These are phyloP conservation scores for Xylaria sp. DNA, from an alignment of 2,329 filamentous ascomycete species.

Conservation along the genomic window DNA sequence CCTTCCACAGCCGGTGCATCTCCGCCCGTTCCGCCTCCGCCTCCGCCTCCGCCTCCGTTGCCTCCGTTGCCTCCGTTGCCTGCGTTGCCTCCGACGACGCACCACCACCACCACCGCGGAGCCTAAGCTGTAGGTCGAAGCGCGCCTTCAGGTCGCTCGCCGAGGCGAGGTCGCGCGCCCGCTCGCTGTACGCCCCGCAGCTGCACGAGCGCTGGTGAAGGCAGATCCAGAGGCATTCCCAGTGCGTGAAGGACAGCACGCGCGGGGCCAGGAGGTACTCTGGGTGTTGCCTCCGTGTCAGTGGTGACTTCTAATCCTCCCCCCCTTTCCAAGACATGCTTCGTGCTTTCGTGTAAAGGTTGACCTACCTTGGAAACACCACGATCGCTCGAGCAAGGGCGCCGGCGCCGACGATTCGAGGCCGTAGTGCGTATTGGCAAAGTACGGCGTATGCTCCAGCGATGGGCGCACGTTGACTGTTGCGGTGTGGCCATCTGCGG, in stretches of 20 bases:
- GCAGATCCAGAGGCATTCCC: slow-evolving; percentile 26
- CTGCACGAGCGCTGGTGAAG: slow-evolving; percentile 14
- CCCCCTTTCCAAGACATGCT: not conserved
- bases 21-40: too few relatives aligned
- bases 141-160: slow-evolving; percentile 22
- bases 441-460: slow-evolving; percentile 22
- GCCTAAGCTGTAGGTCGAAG: slow-evolving; percentile 16
- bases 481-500: not conserved
- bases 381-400: slow-evolving; percentile 18
- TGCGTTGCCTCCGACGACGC: too few relatives aligned
- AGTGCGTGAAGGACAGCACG: slow-evolving; percentile 24
- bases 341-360: not conserved
- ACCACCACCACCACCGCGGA: too few relatives aligned
- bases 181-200: slow-evolving; percentile 19
- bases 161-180: slow-evolving; percentile 14
- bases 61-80: too few relatives aligned
- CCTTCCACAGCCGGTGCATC: slow-evolving; percentile 13
- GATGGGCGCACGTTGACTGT: slow-evolving; percentile 19
- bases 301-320: too few relatives aligned
- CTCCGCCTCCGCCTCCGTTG: too few relatives aligned
- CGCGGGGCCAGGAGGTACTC: slow-evolving; percentile 25
- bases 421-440: slow-evolving; percentile 14
- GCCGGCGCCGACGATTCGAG: slow-evolving; percentile 8
- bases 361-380: slow-evolving; percentile 28
- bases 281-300: slow-evolving; percentile 6